These are phyloP conservation scores for Capsicum pubescens DNA, from an alignment of 257 asterid genomes.

Conservation along the genomic window DNA sequence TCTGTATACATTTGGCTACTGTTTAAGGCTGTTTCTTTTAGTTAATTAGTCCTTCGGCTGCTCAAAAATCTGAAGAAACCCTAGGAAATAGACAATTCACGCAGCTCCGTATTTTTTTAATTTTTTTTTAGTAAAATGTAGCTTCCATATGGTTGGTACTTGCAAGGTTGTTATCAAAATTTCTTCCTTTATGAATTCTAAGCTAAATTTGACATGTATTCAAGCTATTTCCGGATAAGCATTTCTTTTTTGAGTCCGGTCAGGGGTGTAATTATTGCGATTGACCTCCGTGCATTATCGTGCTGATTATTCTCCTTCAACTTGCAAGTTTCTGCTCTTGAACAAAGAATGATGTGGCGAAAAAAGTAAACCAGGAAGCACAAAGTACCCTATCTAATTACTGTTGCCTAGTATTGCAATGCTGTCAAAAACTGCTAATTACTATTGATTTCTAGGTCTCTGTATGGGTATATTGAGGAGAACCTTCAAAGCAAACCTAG, in stretches of 20 bases:
- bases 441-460: constrained; percentile 16
- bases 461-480: background rate
- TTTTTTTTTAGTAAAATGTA: constrained; percentile 1
- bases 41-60: background rate
- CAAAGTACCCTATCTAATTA: background rate
- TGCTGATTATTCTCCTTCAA: constrained; percentile 20
- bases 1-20: background rate
- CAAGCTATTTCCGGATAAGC: background rate
- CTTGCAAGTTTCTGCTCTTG: background rate
- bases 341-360: background rate
- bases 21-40: background rate
- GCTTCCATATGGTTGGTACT: constrained; percentile 8
- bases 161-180: background rate
- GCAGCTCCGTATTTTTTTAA: background rate
- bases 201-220: background rate
- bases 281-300: background rate
- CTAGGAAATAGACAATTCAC: background rate
- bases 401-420: background rate
- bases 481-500: constrained; percentile 16
- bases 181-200: background rate
- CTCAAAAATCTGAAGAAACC: constrained; percentile 6
- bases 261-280: constrained; percentile 18
- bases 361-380: constrained; percentile 15
- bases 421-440: background rate
- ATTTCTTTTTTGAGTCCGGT: background rate